Conservation (phyloP, 108 stramenopile genomes). For the Bacterosira constricta region DNA sequence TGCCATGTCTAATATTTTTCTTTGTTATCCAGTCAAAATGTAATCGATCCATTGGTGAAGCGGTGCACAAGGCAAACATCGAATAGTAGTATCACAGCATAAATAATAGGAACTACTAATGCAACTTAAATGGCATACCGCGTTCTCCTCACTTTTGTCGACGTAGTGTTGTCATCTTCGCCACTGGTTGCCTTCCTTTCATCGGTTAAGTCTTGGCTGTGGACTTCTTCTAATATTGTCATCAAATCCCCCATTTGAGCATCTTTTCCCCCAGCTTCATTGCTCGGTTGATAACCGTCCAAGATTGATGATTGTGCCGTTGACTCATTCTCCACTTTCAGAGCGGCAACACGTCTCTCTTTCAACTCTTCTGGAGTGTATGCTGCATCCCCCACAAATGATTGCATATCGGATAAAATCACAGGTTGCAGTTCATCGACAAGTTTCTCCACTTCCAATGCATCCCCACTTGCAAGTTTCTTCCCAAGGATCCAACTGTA, state of each 20-base stretch:
- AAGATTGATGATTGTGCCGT: background rate
- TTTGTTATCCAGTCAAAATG: too few relatives aligned
- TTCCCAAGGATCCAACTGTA: slow-evolving; percentile 42
- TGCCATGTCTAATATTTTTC: too few relatives aligned
- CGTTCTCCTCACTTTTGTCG: slow-evolving; percentile 31
- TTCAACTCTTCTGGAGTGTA: slow-evolving; percentile 32
- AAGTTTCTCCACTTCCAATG: slow-evolving; percentile 30
- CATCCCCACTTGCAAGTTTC: slow-evolving; percentile 36
- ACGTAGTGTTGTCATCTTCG: background rate
- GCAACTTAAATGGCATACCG: slow-evolving; percentile 39
- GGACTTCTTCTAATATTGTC: slow-evolving; percentile 40
- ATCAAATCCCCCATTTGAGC: slow-evolving; percentile 36
- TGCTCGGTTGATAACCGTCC: background rate
- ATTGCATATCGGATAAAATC: slow-evolving; percentile 23
- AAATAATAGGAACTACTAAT: background rate
- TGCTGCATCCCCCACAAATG: slow-evolving; percentile 32
- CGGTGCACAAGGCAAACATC: too few relatives aligned
- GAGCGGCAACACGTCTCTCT: slow-evolving; percentile 27
- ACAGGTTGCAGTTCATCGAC: slow-evolving; percentile 16
- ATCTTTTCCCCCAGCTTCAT: background rate
- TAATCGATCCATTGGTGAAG: too few relatives aligned
- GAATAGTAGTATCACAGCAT: too few relatives aligned
- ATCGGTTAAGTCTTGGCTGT: slow-evolving; percentile 35
- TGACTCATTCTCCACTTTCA: slow-evolving; percentile 9
- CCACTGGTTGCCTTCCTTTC: background rate